Percentiles rank a stretch among this genome's conserved stretches.
phyloP scores from a whole-genome alignment of 192 early-diverging fungal species.

The Backusella circina region DNA sequence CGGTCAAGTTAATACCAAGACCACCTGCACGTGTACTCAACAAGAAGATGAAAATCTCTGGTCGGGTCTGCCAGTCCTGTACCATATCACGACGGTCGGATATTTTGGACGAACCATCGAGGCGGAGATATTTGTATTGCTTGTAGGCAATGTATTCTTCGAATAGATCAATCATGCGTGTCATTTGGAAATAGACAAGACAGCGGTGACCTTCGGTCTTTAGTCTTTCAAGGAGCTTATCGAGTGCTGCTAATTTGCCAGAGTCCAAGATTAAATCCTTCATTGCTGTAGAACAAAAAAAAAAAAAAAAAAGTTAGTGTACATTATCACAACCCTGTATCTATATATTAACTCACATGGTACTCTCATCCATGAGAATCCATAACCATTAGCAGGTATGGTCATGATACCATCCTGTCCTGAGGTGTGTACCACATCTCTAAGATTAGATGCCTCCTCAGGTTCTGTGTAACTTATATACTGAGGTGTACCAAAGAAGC shows the following conservation, averaged over 20 bases:
- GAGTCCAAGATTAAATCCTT: slow-evolving; percentile 77
- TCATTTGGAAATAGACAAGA: slow-evolving; percentile 89
- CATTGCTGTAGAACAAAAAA: slow-evolving; percentile 39
- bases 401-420: slow-evolving; percentile 40
- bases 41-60: slow-evolving; percentile 84
- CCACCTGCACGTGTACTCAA: slow-evolving; percentile 84
- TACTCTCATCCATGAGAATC: slow-evolving; percentile 64
- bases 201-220: slow-evolving; percentile 79
- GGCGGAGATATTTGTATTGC: slow-evolving; percentile 82
- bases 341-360: slow-evolving; percentile 38
- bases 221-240: slow-evolving; percentile 63
- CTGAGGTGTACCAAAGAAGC: slow-evolving; percentile 38
- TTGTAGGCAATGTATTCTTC: slow-evolving; percentile 85
- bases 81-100: slow-evolving; percentile 88
- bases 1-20: slow-evolving; percentile 88
- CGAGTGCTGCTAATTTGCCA: slow-evolving; percentile 72
- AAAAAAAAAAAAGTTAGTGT: neutral
- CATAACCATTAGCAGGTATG: slow-evolving; percentile 42
- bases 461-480: slow-evolving; percentile 19
- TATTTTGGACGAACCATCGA: slow-evolving; percentile 87
- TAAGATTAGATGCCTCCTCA: slow-evolving; percentile 4
- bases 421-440: slow-evolving; percentile 4
- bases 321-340: neutral
- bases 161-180: slow-evolving; percentile 83
- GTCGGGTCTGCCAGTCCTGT: slow-evolving; percentile 86